Base-by-base conservation (phyloP, 2,329 filamentous ascomycete species). In the Aspergillus niger region DNA sequence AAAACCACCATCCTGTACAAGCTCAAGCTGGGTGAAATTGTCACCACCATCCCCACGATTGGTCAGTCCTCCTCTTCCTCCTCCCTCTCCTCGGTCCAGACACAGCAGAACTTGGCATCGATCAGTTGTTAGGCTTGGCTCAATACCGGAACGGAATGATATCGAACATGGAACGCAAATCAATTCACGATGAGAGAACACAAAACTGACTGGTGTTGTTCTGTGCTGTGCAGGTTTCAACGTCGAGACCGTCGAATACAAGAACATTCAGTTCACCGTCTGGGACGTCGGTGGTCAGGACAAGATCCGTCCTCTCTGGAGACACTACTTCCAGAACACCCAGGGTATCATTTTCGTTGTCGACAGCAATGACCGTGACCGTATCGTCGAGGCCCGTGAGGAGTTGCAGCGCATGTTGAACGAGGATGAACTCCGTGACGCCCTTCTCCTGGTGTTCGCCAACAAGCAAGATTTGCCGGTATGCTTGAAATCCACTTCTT, bases 1-100 rank as follows among this genome's bases (percentile, higher is more conserved):
- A 99, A 99, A 88, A 99, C 95, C 77, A 99, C 95, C 74, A 99
- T 99, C 78, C 89, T 99, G 72, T 99, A 99, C 86, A 99, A 99
- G 88, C 89, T 99, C 81, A 99, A 99, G 88, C 91, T 99, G 77
- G 94, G 95, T 79, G 77, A 97, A 86, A 95, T 96, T 79, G 95
- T 98, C 80, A 98, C 95, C 77, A 99, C 95, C 71, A 99, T 99
- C 76, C 95, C 95, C 71, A 99, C 95, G 76, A 97, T 98, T 76
- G 95, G 90, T 92, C 89, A 82, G 86, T 79, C 68, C 32, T 58
- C 11, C 32, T 59, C 8, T 53, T 41, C 32, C 17, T 44, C 20
- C 20, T 20, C 61, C 55, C 43, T 56, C 53, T 54, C 28, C 51
- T 49, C 43, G 44, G 59, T 54, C 8, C 41, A 44, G 20, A 22